phyloP scores from a whole-genome alignment of 2,329 filamentous ascomycete genomes.

The Xylariales sp. region DNA sequence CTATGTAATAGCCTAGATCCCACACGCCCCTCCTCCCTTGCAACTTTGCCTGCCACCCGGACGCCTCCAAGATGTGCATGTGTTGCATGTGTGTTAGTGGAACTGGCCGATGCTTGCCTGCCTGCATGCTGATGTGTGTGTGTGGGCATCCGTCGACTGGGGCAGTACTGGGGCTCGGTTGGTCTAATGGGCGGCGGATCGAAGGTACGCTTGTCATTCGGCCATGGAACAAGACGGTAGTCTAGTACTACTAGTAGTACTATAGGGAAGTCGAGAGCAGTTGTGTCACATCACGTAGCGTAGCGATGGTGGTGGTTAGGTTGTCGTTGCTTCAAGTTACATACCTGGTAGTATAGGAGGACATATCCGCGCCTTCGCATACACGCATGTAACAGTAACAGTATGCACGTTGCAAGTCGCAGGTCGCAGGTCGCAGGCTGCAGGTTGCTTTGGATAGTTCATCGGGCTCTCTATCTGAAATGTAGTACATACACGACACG shows the following conservation, averaged over 20 bases:
- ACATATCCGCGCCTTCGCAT: slow-evolving; percentile 19
- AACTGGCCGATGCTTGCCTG: slow-evolving; percentile 34
- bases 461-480: neutral
- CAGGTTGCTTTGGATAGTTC: slow-evolving; percentile 9
- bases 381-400: slow-evolving; percentile 9
- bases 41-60: slow-evolving; percentile 36
- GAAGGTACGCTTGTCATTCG: slow-evolving; percentile 33
- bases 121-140: slow-evolving; percentile 36
- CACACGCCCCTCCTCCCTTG: slow-evolving; percentile 30
- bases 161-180: slow-evolving; percentile 23
- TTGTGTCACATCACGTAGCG: slow-evolving; percentile 26
- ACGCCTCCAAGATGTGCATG: slow-evolving; percentile 39
- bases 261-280: slow-evolving; percentile 17
- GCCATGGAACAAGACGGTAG: slow-evolving; percentile 15
- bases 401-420: neutral
- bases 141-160: slow-evolving; percentile 36
- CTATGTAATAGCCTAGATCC: slow-evolving; percentile 43
- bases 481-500: too few relatives aligned
- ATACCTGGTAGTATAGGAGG: neutral
- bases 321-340: slow-evolving; percentile 6
- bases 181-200: slow-evolving; percentile 27
- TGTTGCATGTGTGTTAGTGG: slow-evolving; percentile 35
- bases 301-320: neutral
- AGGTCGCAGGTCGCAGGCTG: neutral
- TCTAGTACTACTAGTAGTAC: neutral